Base-by-base conservation (phyloP, 306 rosid species). In the Crotalaria pallida region DNA sequence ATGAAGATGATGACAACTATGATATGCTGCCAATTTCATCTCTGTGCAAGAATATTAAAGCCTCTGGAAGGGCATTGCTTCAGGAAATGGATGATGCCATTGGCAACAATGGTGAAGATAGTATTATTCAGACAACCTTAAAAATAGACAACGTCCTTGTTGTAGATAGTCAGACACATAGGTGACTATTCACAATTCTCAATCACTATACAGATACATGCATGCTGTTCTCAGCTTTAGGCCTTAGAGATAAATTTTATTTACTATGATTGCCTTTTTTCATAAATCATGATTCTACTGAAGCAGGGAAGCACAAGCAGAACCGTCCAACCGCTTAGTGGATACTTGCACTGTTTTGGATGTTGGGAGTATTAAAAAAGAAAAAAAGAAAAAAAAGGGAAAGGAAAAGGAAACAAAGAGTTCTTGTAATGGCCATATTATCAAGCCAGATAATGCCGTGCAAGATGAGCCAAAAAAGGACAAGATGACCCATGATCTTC, bases 1-100 rank as follows among this genome's bases (percentile, higher is more conserved):
- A 78, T 41, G 73, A 83, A 23, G 89, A 88, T 45, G 88, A 81
- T 41, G 73, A 83, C 23, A 88, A 88, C n/a, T n/a, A n/a, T 26
- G 87, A 80, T 56, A 31, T 17, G 27, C n/a, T 48, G 65, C 90
- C 87, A 3, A 83, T 84, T 76, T 87, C 90, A 33, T 76, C 82
- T 52, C 16, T 81, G 51, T 76, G 7, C 75, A 88, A 83, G 78
- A 72, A 34, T 48, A n/a, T n/a, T n/a, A 79, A 61, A 69, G 27
- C 73, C 52, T 36, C 58, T 69, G 38, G 38, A 57, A 79, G 69
- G 68, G 67, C 64, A 72, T 49, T 77, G 52, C 34, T 27, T 53
- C 66, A 61, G 74, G 77, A 82, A 73, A 52, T 59, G 48, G 73
- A 79, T 76, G 88, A 45, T 75, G 77, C 55, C 53, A 34, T 78